Percentiles rank a stretch among this genome's conserved stretches.
These are phyloP conservation scores for Aurinia saxatilis DNA, from an alignment of 345 rosid genomes.

Conservation along the genomic window DNA sequence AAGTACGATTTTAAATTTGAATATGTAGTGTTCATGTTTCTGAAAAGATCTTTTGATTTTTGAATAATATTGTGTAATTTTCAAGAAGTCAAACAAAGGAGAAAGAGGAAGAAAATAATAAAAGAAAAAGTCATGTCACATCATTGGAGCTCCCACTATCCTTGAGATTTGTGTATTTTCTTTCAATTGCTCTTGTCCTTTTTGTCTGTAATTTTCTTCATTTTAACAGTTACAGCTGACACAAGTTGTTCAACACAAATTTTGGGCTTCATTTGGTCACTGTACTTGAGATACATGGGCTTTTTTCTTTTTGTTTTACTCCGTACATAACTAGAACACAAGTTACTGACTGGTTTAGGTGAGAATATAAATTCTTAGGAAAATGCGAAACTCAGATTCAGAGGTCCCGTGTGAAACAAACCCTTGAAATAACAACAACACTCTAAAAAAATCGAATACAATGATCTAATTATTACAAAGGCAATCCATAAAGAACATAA, in stretches of 20 bases:
- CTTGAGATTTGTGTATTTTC: constrained; percentile 25
- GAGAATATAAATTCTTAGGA: not conserved
- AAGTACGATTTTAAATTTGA: not conserved
- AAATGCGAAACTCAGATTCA: not conserved
- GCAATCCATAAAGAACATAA: not conserved
- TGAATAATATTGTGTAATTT: constrained; percentile 3
- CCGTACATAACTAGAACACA: not conserved
- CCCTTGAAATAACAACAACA: not conserved
- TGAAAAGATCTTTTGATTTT: not conserved
- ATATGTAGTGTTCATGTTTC: not conserved
- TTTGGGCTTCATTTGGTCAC: not conserved
- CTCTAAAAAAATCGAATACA: not conserved
- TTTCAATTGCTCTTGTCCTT: not conserved
- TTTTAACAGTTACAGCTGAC: not conserved
- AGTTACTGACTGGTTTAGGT: not conserved
- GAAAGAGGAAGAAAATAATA: not conserved
- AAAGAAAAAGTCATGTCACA: constrained; percentile 10
- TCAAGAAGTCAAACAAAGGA: constrained; percentile 15
- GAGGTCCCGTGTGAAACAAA: not conserved
- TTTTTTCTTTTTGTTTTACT: not conserved
- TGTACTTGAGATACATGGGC: not conserved
- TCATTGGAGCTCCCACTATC: constrained; percentile 28
- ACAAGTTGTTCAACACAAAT: not conserved
- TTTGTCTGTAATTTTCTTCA: not conserved
- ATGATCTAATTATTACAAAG: constrained; percentile 13